Percentiles rank a stretch among this genome's conserved stretches.
Conservation (phyloP, 768 basidiomycete genomes). For the Boletus vinaceobasis region DNA sequence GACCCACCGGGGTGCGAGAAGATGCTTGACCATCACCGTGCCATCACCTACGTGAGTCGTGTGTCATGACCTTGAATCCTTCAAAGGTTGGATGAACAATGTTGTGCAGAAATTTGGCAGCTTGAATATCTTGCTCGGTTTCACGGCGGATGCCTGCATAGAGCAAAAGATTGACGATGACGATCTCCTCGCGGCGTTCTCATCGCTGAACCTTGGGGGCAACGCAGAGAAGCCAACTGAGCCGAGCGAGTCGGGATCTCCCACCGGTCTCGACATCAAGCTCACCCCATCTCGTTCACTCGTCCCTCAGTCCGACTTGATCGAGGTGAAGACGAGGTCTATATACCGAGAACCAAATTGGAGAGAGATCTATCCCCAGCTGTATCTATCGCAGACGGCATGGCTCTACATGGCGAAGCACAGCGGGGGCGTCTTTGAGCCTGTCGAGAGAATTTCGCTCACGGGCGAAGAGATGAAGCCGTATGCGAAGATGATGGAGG, state of each 20-base stretch:
- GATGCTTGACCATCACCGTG: constrained; percentile 57
- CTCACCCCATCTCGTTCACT: constrained; percentile 25
- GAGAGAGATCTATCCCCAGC: constrained; percentile 60
- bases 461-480: constrained; percentile 27
- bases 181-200: constrained; percentile 26
- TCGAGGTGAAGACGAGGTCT: constrained; percentile 37
- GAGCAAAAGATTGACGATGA: constrained; percentile 19
- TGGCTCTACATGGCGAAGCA: constrained; percentile 61
- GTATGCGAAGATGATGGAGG: constrained; percentile 18
- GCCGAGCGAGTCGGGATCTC: neutral
- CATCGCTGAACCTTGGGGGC: constrained; percentile 17
- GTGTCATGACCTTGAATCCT: neutral
- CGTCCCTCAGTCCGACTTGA: constrained; percentile 34
- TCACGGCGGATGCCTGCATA: constrained; percentile 48
- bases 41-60: constrained; percentile 56
- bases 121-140: constrained; percentile 56
- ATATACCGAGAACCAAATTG: constrained; percentile 42
- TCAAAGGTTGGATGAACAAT: neutral
- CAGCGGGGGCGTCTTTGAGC: constrained; percentile 47
- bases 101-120: constrained; percentile 50
- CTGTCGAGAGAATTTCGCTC: constrained; percentile 45
- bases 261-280: constrained; percentile 17
- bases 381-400: constrained; percentile 66
- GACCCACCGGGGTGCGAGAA: constrained; percentile 46
- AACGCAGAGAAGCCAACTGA: constrained; percentile 1